A percentile compares a stretch with the other conserved stretches of the same genome.
Evolutionary conservation across 1,284 basidiomycete species (phyloP).

Genomic region (Exobasidium rhododendri): DNA sequence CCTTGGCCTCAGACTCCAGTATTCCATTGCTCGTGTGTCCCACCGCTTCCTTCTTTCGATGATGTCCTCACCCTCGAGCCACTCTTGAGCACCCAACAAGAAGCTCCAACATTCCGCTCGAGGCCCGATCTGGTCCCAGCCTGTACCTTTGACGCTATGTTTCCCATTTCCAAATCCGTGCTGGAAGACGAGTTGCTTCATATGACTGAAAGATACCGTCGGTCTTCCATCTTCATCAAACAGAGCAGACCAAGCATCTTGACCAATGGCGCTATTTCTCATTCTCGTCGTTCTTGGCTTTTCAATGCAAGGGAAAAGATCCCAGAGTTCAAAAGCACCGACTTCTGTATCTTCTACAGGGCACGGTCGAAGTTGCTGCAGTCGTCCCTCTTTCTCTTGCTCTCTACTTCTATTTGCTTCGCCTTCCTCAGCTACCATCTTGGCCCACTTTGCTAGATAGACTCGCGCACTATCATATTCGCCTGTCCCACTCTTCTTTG

Average conservation of each 20-base stretch:
- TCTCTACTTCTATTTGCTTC: conserved; percentile 34
- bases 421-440: conserved; percentile 68
- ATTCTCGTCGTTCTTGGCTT: conserved; percentile 7
- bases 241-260: conserved; percentile 30
- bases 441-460: conserved; percentile 93
- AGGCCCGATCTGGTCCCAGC: conserved; percentile 17
- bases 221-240: conserved; percentile 30
- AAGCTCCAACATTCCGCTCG: conserved; percentile 73
- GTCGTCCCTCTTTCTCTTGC: not conserved
- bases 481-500: conserved; percentile 27
- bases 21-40: conserved; percentile 23
- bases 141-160: not conserved
- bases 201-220: conserved; percentile 18
- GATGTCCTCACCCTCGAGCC: conserved; percentile 57
- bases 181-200: conserved; percentile 41
- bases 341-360: conserved; percentile 29
- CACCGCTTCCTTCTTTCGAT: conserved; percentile 32
- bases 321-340: conserved; percentile 39
- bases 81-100: conserved; percentile 76
- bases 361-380: not conserved
- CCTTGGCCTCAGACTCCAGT: conserved; percentile 23
- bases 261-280: conserved; percentile 17
- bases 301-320: conserved; percentile 15
- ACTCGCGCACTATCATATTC: conserved; percentile 87
- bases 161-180: conserved; percentile 28